A percentile compares a stretch with the other conserved stretches of the same genome.
These are phyloP conservation scores for Penicillium sp. DNA, from an alignment of 2,329 filamentous ascomycete species.

Conservation along the genomic window DNA sequence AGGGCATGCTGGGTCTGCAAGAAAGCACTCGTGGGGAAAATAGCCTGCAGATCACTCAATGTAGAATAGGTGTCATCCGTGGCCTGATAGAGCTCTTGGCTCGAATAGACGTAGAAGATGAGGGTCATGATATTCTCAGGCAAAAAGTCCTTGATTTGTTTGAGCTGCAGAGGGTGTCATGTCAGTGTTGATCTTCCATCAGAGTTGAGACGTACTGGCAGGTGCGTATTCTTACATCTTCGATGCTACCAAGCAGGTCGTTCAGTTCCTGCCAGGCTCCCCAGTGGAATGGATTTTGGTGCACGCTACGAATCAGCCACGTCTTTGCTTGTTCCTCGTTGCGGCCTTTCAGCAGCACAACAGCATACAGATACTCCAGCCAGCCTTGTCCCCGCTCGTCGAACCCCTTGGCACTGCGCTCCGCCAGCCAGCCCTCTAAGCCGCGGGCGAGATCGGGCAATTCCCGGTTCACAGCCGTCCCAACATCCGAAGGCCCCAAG, in stretches of 20 bases:
- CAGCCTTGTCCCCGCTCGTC: constrained; percentile 72
- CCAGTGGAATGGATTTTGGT: constrained; percentile 93
- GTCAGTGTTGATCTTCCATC: constrained; percentile 13
- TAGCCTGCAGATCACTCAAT: constrained; percentile 68
- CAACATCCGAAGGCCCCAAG: constrained; percentile 83
- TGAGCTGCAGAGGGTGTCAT: constrained; percentile 49
- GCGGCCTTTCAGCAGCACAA: constrained; percentile 83
- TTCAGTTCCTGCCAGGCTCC: constrained; percentile 93
- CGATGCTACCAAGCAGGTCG: constrained; percentile 67
- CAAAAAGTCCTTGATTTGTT: constrained; percentile 63
- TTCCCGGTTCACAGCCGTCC: constrained; percentile 78
- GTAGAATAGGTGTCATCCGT: constrained; percentile 67
- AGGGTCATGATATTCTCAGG: constrained; percentile 88
- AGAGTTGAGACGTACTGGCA: too few relatives aligned
- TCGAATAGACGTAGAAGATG: constrained; percentile 88
- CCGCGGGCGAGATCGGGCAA: constrained; percentile 67
- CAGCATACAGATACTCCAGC: constrained; percentile 77
- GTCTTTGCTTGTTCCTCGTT: constrained; percentile 79
- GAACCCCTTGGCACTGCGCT: constrained; percentile 56
- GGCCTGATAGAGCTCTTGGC: constrained; percentile 85
- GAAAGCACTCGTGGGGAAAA: constrained; percentile 86
- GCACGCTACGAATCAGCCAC: constrained; percentile 82
- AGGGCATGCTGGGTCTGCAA: constrained; percentile 84
- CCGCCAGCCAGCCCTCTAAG: constrained; percentile 73
- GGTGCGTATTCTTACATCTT: constrained; percentile 60